Percentiles rank a stretch among this genome's conserved stretches.
Conservation (phyloP, 73 alveolate species). For the Stentor roeselii region DNA sequence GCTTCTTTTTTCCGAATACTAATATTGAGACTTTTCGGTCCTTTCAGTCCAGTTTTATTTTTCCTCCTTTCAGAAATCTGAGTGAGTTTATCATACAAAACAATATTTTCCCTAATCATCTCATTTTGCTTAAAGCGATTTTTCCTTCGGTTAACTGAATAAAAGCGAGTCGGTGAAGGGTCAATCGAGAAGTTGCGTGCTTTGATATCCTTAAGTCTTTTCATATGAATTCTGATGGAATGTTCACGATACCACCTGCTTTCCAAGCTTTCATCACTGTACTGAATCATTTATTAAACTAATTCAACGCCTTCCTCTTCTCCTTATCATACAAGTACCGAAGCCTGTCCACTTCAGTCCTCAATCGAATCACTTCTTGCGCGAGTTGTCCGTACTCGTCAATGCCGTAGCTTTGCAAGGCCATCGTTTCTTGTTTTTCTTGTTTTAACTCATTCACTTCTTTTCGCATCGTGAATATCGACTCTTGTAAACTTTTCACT, state of each 20-base stretch:
- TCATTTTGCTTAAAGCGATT: not conserved
- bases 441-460: not conserved
- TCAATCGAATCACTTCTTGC: not conserved
- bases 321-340: not conserved
- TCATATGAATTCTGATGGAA: not conserved
- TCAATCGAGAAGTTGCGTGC: not conserved
- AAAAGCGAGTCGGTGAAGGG: not conserved
- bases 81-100: not conserved
- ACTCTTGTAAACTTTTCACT: too few species aligned
- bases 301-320: too few species aligned
- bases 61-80: not conserved
- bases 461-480: not conserved
- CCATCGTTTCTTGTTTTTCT: not conserved
- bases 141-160: not conserved
- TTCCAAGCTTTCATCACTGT: not conserved
- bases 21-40: not conserved
- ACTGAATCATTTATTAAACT: too few species aligned
- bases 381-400: not conserved
- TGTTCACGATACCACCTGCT: not conserved
- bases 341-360: not conserved
- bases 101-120: not conserved
- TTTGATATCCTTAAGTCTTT: not conserved
- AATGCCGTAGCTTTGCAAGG: not conserved
- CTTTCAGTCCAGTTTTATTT: too few species aligned
- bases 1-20: not conserved